Evolutionary conservation across 352 stramenopile genomes (phyloP).

Genomic region (Phytophthora agathidicida): DNA sequence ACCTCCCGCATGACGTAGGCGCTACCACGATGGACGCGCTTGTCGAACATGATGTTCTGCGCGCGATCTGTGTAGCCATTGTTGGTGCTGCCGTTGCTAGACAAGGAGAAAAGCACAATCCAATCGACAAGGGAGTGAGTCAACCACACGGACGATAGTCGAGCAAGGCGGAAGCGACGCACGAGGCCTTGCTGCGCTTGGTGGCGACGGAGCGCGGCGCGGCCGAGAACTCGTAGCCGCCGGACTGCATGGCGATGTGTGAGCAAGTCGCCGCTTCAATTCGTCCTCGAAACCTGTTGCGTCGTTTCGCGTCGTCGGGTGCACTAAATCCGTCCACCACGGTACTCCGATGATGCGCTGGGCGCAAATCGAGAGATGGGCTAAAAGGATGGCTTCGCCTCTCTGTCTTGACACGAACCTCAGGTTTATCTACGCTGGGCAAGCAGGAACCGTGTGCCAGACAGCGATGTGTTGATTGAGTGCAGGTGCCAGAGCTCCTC

Average conservation of each 20-base stretch:
- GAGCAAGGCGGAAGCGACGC: slow-evolving; percentile 9
- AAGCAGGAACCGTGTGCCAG: no score
- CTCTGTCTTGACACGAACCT: no score
- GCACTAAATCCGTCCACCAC: neutral
- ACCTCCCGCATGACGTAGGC: slow-evolving; percentile 87
- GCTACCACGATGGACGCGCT: slow-evolving; percentile 93
- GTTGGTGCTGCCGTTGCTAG: slow-evolving; percentile 19
- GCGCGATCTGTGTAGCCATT: slow-evolving; percentile 43
- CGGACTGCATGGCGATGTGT: slow-evolving; percentile 42
- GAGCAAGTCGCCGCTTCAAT: slow-evolving; percentile 27
- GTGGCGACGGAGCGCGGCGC: slow-evolving; percentile 73
- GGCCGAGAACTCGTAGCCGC: slow-evolving; percentile 76
- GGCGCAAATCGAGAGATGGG: slow-evolving; percentile 13
- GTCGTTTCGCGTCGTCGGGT: slow-evolving; percentile 18
- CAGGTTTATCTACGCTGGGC: no score
- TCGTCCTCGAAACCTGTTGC: slow-evolving; percentile 14
- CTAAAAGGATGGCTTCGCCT: slow-evolving; percentile 21
- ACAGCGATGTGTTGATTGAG: slow-evolving; percentile 20
- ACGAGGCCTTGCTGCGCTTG: slow-evolving; percentile 73
- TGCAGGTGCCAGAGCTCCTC: neutral
- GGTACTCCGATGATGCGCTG: slow-evolving; percentile 14
- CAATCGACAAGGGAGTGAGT: neutral
- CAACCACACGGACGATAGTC: neutral
- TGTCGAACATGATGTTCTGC: slow-evolving; percentile 96
- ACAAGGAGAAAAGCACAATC: no score